Conservation (phyloP, 108 stramenopile species). For the Epipyxis sp. region DNA sequence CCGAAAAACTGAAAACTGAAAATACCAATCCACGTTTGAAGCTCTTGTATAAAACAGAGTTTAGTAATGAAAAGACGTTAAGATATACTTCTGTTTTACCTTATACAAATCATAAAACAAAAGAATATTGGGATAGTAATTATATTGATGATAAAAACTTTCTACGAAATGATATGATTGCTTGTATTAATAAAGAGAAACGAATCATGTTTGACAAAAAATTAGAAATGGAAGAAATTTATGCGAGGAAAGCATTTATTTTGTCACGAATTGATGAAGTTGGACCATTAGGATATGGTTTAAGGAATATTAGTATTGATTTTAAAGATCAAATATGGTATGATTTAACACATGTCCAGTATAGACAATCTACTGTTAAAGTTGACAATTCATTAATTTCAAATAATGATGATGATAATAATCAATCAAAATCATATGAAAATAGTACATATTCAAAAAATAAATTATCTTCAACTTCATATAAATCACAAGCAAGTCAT, state of each 20-base stretch:
- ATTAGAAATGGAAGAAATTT: background rate
- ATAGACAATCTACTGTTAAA: too few species aligned
- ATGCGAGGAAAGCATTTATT: background rate
- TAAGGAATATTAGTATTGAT: too few species aligned
- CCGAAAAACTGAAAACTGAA: background rate
- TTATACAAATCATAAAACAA: background rate
- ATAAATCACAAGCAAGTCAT: background rate
- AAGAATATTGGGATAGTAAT: background rate
- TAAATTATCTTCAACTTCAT: too few species aligned
- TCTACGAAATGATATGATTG: background rate
- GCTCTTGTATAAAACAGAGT: background rate
- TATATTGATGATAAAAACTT: background rate
- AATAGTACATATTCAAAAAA: too few species aligned
- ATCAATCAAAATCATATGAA: too few species aligned
- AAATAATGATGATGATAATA: too few species aligned
- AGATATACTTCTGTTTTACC: background rate
- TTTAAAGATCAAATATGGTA: too few species aligned
- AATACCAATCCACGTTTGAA: background rate
- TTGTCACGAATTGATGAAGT: background rate
- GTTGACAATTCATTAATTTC: too few species aligned
- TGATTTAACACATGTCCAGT: too few species aligned
- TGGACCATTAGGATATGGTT: constrained; percentile 6
- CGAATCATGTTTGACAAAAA: background rate
- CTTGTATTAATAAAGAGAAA: background rate
- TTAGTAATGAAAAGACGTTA: background rate